Conservation (phyloP, 176 grass and related monocot genomes). For the Hordeum vulgare region MorexV3_pseudomolecules_assembly NC_058519.1:619107213-619107712, state of each 20-base stretch:
- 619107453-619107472: not conserved
- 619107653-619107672: constrained; percentile 70
- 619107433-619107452: not conserved
- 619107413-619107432: not conserved
- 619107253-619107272: not conserved
- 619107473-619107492: not conserved
- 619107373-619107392: too few species aligned
- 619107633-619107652: constrained; percentile 98
- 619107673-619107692: constrained; percentile 57
- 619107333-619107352: not conserved
- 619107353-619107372: not conserved
- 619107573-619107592: constrained; percentile 56
- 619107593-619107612: constrained; percentile 92
- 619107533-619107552: not conserved
- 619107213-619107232: constrained; percentile 29
- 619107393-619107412: not conserved
- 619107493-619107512: not conserved
- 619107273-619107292: not conserved
- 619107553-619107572: not conserved
- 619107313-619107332: not conserved
- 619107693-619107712: constrained; percentile 76
- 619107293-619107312: not conserved
- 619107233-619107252: not conserved
- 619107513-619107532: not conserved
- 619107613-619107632: constrained; percentile 87